These are phyloP conservation scores for Tylopilus rubrobrunneus DNA, from an alignment of 768 basidiomycete genomes.

Conservation along the genomic window DNA sequence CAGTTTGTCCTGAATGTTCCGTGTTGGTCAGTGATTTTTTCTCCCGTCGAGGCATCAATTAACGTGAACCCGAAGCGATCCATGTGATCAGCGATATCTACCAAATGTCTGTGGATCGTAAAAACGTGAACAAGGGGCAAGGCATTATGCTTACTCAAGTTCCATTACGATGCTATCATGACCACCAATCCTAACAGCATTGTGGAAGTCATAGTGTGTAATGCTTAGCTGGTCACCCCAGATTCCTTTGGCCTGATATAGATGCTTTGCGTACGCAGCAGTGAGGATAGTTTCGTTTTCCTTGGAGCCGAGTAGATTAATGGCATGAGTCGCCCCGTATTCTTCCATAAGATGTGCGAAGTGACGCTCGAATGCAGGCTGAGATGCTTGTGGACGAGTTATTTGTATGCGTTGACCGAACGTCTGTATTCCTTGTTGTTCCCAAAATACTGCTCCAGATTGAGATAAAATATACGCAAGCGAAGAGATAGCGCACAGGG, in stretches of 20 bases:
- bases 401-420: conserved; percentile 95
- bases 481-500: conserved; percentile 59
- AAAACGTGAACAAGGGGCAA: conserved; percentile 1
- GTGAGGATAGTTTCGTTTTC: conserved; percentile 90
- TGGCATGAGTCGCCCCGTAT: conserved; percentile 80
- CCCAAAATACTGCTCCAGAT: conserved; percentile 82
- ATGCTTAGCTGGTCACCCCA: conserved; percentile 70
- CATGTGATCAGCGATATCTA: conserved; percentile 55
- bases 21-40: conserved; percentile 81
- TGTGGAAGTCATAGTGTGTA: conserved; percentile 94
- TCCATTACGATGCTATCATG: conserved; percentile 84
- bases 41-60: conserved; percentile 60
- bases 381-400: conserved; percentile 91
- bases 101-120: conserved; percentile 48
- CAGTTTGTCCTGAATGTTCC: conserved; percentile 96
- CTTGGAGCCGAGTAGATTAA: conserved; percentile 88
- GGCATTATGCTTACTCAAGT: conserved; percentile 44
- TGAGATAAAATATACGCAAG: conserved; percentile 6
- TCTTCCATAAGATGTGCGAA: conserved; percentile 82
- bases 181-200: conserved; percentile 71
- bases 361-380: conserved; percentile 96
- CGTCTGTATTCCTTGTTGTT: conserved; percentile 93
- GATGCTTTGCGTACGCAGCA: conserved; percentile 75
- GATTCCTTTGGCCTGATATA: conserved; percentile 58
- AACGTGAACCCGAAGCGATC: conserved; percentile 86